Conservation (phyloP, 2,329 filamentous ascomycete species). For the Lachnellula hyalina region DNA sequence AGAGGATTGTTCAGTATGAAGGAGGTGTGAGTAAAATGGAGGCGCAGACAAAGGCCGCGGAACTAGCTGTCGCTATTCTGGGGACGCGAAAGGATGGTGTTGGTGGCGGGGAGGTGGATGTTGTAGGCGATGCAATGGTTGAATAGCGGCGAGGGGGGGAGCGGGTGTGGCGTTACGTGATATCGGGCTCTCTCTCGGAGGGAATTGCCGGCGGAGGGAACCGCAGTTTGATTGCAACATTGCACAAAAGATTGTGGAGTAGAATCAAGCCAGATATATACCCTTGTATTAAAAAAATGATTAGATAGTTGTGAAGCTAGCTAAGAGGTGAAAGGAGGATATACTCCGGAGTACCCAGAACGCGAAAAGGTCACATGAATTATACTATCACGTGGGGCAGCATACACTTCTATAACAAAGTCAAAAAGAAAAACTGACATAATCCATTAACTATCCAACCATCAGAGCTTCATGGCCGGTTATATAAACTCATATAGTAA, state of each 20-base stretch:
- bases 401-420: too few relatives aligned
- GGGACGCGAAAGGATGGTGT: slow-evolving; percentile 3
- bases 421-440: too few relatives aligned
- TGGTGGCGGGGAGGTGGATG: not conserved
- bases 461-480: too few relatives aligned
- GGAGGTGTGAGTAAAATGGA: slow-evolving; percentile 47
- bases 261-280: not conserved
- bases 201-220: not conserved
- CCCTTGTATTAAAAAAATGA: too few relatives aligned
- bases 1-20: slow-evolving; percentile 40
- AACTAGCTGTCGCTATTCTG: slow-evolving; percentile 40
- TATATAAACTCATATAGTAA: too few relatives aligned
- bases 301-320: too few relatives aligned
- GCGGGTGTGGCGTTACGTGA: not conserved
- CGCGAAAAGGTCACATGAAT: too few relatives aligned
- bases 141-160: too few relatives aligned
- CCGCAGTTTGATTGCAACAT: not conserved
- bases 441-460: too few relatives aligned
- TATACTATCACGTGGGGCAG: too few relatives aligned
- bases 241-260: not conserved
- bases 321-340: too few relatives aligned
- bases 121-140: not conserved
- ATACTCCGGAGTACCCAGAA: too few relatives aligned
- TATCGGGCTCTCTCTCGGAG: not conserved
- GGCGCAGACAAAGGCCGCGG: slow-evolving; percentile 51